Evolutionary conservation across 139 green algal genomes (phyloP).

Genomic region (Asterochloris sp.): DNA sequence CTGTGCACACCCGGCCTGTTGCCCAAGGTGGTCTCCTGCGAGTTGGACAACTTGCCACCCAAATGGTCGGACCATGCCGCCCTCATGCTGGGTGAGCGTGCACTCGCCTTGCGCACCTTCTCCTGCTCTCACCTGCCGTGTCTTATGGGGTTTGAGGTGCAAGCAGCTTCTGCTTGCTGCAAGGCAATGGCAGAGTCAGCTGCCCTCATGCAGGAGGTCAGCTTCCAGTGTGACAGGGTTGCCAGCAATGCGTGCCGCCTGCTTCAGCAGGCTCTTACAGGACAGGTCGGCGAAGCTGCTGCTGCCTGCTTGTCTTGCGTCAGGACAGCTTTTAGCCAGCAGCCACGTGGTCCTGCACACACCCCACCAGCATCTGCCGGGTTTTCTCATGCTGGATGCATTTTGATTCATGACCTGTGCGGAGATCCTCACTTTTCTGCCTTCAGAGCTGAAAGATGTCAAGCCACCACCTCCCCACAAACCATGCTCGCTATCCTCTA

Average conservation of each 20-base stretch:
- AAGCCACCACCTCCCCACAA: background rate
- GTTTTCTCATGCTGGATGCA: background rate
- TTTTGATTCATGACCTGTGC: background rate
- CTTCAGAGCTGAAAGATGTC: slow-evolving; percentile 2
- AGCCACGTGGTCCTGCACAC: background rate
- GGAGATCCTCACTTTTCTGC: background rate
- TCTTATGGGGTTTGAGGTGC: background rate
- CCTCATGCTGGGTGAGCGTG: background rate
- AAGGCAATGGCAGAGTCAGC: background rate
- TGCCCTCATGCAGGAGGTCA: background rate
- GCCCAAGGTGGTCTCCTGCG: slow-evolving; percentile 41
- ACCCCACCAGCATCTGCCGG: background rate
- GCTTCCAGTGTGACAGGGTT: background rate
- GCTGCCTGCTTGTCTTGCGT: background rate
- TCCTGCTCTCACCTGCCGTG: background rate
- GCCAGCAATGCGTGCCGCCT: background rate
- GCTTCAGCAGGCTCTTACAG: background rate
- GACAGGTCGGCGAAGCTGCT: background rate
- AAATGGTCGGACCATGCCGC: slow-evolving; percentile 49
- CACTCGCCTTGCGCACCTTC: background rate
- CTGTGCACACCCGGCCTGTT: slow-evolving; percentile 48
- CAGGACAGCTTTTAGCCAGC: background rate
- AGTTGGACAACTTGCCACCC: slow-evolving; percentile 56
- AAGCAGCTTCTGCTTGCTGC: background rate
- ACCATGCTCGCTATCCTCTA: background rate